Conservation (phyloP, 371 early-diverging fungal genomes). For the Haplosporangium sp. region DNA sequence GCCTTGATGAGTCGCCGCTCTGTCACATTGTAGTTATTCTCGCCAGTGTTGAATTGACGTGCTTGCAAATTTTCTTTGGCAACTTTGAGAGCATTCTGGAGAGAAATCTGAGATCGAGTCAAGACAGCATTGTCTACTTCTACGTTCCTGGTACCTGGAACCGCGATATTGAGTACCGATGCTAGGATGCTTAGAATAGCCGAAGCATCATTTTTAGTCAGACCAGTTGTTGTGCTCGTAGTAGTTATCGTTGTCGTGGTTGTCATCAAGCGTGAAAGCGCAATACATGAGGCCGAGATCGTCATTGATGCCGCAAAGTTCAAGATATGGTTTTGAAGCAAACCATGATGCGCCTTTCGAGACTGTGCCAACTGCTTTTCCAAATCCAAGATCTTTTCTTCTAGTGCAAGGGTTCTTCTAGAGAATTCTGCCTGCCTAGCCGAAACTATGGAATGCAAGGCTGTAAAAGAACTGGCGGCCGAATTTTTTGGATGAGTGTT, state of each 20-base stretch:
- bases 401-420: not conserved
- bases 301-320: conserved; percentile 10
- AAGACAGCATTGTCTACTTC: not conserved
- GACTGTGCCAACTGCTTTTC: conserved; percentile 36
- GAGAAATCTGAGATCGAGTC: conserved; percentile 4
- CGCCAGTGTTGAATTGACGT: not conserved
- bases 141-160: not conserved
- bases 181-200: conserved; percentile 27
- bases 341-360: conserved; percentile 26
- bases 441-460: not conserved
- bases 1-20: not conserved
- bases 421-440: not conserved
- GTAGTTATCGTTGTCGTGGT: not conserved
- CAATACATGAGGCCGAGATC: not conserved
- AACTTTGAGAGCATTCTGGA: conserved; percentile 13
- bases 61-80: conserved; percentile 4
- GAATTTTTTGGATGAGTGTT: not conserved
- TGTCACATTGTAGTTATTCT: not conserved
- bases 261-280: not conserved
- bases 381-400: conserved; percentile 24
- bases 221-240: not conserved
- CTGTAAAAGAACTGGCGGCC: not conserved
- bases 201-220: conserved; percentile 4
- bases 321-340: conserved; percentile 33
- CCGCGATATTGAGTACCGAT: not conserved